Base-by-base conservation (phyloP, 2,329 filamentous ascomycete species). In the Zarea fungicola region DNA sequence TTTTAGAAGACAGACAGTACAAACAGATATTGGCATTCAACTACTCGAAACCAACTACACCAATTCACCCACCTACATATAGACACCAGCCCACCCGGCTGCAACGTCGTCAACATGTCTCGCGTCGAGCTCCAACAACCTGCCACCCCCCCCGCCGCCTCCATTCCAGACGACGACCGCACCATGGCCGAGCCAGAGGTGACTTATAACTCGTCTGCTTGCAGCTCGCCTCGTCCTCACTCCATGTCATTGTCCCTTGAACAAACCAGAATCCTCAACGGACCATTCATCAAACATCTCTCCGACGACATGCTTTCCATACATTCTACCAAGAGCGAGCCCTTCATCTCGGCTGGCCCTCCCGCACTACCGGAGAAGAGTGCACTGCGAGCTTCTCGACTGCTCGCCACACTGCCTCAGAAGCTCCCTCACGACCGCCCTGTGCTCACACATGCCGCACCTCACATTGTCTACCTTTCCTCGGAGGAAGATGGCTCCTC, bases 401-500 rank as follows among this genome's bases (percentile, higher is more conserved):
- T 67, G 49, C 57, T 68, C 32, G 62, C 60, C 29, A 59, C 58
- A 18, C 55, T 67, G 22, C 55, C 61, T 31, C 60, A 61, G 37
- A 68, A 68, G 59, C 28, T 39, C 10, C 32, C 52, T 21, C 58
- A 65, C 26, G 59, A 62, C 29, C 63, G 62, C 16, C 58, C 61
- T 21, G 60, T 65, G 34, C 58, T 67, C 40, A 58, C 66, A 13
- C 65, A 71, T 40, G 65, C 69, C 19, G 67, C 72, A 2, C 76
- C 79, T 6, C 80, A 83, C 60, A 76, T 81, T 49, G 59, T 79
- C 50, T 85, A 85, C 62, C 74, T 85, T 22, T 84, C 80, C 2
- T 83, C 80, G 0, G 81, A 85, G 55, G 81, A 85, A 60, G 81
- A 84, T 54, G 79, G 74, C 25, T 84, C 81, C 2, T 81, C 81